Percentiles rank a stretch among this genome's conserved stretches.
Conservation (phyloP, 345 rosid species). For the Ceriops decandra region DNA sequence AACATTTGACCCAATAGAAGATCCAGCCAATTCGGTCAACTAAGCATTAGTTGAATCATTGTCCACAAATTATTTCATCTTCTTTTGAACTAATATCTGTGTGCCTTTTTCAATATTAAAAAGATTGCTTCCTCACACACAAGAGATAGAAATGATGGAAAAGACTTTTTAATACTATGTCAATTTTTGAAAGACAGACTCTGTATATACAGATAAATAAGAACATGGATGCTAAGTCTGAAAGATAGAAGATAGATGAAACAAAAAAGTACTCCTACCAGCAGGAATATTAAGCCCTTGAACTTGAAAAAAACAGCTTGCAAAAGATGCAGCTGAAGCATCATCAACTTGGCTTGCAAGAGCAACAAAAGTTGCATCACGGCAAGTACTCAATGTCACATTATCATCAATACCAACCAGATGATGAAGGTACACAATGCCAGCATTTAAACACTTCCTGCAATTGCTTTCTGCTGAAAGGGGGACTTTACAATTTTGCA, state of each 20-base stretch:
- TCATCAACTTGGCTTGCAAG: constrained; percentile 70
- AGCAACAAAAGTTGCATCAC: constrained; percentile 80
- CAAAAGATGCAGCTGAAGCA: constrained; percentile 54
- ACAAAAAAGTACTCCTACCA: constrained; percentile 34
- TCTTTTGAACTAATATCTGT: too few relatives aligned
- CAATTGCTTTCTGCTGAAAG: constrained; percentile 51
- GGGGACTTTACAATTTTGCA: constrained; percentile 56
- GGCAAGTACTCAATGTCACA: constrained; percentile 73
- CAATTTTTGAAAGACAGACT: neutral
- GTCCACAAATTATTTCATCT: too few relatives aligned
- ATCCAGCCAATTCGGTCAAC: too few relatives aligned
- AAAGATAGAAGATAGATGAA: neutral
- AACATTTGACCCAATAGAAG: too few relatives aligned
- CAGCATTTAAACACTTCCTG: constrained; percentile 73
- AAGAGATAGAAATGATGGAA: too few relatives aligned
- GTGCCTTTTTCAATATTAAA: too few relatives aligned
- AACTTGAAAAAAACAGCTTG: constrained; percentile 84
- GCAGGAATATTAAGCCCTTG: constrained; percentile 50
- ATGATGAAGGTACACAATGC: constrained; percentile 62
- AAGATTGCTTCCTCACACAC: too few relatives aligned
- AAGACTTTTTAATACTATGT: too few relatives aligned
- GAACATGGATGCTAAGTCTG: neutral
- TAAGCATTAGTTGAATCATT: too few relatives aligned
- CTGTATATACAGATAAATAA: neutral
- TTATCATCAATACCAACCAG: constrained; percentile 53